Evolutionary conservation across 2,329 filamentous ascomycete genomes (phyloP).

Genomic region (Monilinia laxa): DNA sequence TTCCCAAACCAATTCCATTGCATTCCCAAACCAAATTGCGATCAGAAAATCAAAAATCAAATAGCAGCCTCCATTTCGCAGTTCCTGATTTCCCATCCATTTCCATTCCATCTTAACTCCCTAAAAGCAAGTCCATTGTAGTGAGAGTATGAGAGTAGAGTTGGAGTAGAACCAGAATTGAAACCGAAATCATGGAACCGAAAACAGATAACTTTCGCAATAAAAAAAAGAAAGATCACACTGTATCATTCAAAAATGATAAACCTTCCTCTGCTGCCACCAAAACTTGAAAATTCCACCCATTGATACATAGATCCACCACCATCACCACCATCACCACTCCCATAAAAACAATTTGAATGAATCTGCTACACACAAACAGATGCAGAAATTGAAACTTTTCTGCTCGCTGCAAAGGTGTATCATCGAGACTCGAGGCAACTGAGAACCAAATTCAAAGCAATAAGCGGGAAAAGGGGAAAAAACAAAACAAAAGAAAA

Average conservation of each 20-base stretch:
- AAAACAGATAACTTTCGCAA: slow-evolving; percentile 5
- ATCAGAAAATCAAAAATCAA: slow-evolving; percentile 13
- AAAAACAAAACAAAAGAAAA: slow-evolving; percentile 10
- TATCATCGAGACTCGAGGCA: slow-evolving; percentile 14
- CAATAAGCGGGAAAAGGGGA: background rate
- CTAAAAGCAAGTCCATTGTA: slow-evolving; percentile 11
- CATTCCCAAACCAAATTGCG: slow-evolving; percentile 11
- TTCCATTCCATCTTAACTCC: slow-evolving; percentile 12
- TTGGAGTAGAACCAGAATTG: slow-evolving; percentile 4
- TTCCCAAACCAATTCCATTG: background rate
- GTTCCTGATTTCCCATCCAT: slow-evolving; percentile 3
- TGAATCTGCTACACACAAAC: background rate
- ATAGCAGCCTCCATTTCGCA: slow-evolving; percentile 1
- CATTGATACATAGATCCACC: slow-evolving; percentile 16
- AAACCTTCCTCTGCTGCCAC: background rate
- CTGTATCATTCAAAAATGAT: slow-evolving; percentile 19
- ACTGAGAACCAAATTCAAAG: slow-evolving; percentile 13
- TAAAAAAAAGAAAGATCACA: background rate
- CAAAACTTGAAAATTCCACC: slow-evolving; percentile 3
- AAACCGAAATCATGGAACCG: slow-evolving; percentile 6
- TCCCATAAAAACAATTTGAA: slow-evolving; percentile 4
- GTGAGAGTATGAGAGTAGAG: slow-evolving; percentile 17
- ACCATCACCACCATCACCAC: slow-evolving; percentile 4
- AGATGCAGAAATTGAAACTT: background rate
- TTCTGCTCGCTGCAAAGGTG: slow-evolving; percentile 15